A percentile compares a stretch with the other conserved stretches of the same genome.
phyloP scores from a whole-genome alignment of 2,329 filamentous ascomycete genomes.

The Graphilbum fragrans region DNA sequence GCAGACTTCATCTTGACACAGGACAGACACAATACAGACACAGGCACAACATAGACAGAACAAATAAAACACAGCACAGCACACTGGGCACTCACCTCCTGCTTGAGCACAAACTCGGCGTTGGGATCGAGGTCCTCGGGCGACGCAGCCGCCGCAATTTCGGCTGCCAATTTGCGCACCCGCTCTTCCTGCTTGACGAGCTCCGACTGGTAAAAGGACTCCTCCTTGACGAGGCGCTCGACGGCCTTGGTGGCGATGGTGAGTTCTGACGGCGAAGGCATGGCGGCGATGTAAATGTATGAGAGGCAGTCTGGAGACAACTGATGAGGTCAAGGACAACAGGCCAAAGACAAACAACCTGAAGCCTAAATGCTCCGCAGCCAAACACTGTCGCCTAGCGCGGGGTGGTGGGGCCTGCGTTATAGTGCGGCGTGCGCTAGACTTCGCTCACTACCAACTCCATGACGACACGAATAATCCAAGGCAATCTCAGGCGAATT shows the following conservation, averaged over 20 bases:
- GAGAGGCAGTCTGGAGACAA: background rate
- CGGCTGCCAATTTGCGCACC: constrained; percentile 54
- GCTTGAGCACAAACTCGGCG: constrained; percentile 65
- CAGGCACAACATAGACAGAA: background rate
- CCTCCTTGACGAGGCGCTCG: constrained; percentile 79
- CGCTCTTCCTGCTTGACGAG: constrained; percentile 61
- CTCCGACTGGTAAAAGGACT: constrained; percentile 82
- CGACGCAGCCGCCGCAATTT: constrained; percentile 29
- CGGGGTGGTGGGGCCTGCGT: too few relatives aligned
- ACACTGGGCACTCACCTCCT: constrained; percentile 53
- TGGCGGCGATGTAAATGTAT: constrained; percentile 21
- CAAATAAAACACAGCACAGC: background rate
- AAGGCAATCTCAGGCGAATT: too few relatives aligned
- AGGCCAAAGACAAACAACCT: too few relatives aligned
- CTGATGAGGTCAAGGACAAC: background rate
- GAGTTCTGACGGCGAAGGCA: constrained; percentile 68
- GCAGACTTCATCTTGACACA: too few relatives aligned
- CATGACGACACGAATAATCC: too few relatives aligned
- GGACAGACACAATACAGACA: constrained; percentile 1
- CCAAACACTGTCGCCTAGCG: too few relatives aligned
- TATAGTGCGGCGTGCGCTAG: too few relatives aligned
- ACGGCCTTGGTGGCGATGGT: constrained; percentile 70
- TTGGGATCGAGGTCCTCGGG: constrained; percentile 54
- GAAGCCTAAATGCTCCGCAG: too few relatives aligned
- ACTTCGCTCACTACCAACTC: too few relatives aligned